Percentiles rank a stretch among this genome's conserved stretches.
These are phyloP conservation scores for Lactarius evosmus DNA, from an alignment of 768 basidiomycete genomes.

Conservation along the genomic window DNA sequence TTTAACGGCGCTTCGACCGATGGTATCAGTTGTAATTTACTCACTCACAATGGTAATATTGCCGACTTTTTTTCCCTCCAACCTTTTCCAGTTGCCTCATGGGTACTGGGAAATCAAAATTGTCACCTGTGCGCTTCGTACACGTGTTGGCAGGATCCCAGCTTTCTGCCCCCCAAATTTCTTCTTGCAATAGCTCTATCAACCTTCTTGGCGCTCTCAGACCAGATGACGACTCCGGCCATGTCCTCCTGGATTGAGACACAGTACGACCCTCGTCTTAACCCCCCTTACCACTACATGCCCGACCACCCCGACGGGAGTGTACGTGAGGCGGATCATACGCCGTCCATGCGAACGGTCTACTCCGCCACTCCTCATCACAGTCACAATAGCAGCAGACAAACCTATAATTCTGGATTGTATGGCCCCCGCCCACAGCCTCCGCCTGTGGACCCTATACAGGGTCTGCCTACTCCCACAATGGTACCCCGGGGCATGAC, in stretches of 20 bases:
- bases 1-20: background rate
- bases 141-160: constrained; percentile 21
- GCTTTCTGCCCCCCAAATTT: constrained; percentile 3
- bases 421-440: constrained; percentile 25
- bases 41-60: background rate
- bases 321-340: constrained; percentile 15
- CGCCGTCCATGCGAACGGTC: background rate
- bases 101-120: constrained; percentile 12
- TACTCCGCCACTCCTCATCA: constrained; percentile 12
- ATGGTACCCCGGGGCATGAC: background rate
- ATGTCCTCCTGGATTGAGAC: constrained; percentile 22
- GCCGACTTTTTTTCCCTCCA: background rate
- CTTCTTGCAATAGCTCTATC: constrained; percentile 11
- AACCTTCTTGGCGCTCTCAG: background rate
- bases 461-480: constrained; percentile 9
- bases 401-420: constrained; percentile 9
- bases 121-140: constrained; percentile 21
- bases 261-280: constrained; percentile 6
- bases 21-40: background rate
- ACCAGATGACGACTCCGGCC: background rate
- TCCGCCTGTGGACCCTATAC: constrained; percentile 8
- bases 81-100: constrained; percentile 16
- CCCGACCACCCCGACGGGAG: constrained; percentile 8
- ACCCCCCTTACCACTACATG: background rate
- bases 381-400: constrained; percentile 23